Evolutionary conservation across 768 basidiomycete species (phyloP).

Genomic region (Coprinellus aureogranulatus): DNA sequence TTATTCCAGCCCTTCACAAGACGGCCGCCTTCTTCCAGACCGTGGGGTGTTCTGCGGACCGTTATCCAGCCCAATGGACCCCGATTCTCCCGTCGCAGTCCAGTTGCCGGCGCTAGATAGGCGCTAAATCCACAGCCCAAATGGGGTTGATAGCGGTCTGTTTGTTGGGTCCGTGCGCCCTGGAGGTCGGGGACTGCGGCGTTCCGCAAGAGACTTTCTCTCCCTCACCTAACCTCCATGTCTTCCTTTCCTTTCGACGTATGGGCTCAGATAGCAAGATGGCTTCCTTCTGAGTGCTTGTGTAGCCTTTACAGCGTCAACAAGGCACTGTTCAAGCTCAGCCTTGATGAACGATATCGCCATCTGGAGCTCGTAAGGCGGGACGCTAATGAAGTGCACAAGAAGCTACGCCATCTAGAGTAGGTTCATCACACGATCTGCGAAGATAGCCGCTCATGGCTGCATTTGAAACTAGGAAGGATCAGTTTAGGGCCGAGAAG

Average conservation of each 20-base stretch:
- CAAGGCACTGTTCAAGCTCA: slow-evolving; percentile 13
- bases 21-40: too few relatives aligned
- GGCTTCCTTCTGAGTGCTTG: slow-evolving; percentile 7
- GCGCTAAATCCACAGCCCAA: too few relatives aligned
- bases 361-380: not conserved
- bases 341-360: slow-evolving; percentile 13
- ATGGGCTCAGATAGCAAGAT: slow-evolving; percentile 16
- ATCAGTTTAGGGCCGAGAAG: not conserved
- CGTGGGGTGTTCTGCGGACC: too few relatives aligned
- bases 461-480: not conserved
- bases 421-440: not conserved
- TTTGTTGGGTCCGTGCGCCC: too few relatives aligned
- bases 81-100: too few relatives aligned
- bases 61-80: too few relatives aligned
- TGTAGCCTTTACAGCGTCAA: slow-evolving; percentile 14
- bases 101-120: too few relatives aligned
- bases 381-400: not conserved
- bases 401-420: not conserved
- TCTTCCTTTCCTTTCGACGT: slow-evolving; percentile 14
- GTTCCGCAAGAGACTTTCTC: not conserved
- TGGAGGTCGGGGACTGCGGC: not conserved
- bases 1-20: too few relatives aligned
- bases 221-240: not conserved
- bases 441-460: too few relatives aligned
- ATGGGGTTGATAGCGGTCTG: too few relatives aligned